Conservation (phyloP, 1,139 yeast species). For the Suhomyces guaymorum region DNA sequence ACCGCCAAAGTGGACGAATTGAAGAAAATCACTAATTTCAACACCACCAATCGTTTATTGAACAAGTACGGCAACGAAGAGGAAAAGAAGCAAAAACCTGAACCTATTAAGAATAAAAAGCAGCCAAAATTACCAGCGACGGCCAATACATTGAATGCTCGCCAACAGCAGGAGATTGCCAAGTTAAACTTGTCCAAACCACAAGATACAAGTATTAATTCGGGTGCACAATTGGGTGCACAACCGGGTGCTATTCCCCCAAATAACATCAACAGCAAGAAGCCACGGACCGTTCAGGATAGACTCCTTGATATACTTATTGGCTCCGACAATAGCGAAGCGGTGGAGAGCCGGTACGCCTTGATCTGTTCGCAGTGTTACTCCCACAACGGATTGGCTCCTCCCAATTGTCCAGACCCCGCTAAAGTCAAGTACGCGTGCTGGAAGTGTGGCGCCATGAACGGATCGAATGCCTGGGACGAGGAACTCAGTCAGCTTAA, state of each 20-base stretch:
- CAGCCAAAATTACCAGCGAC: slow-evolving; percentile 1
- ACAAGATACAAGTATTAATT: too few relatives aligned
- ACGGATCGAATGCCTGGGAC: slow-evolving; percentile 36
- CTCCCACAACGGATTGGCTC: slow-evolving; percentile 80
- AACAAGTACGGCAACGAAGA: slow-evolving; percentile 58
- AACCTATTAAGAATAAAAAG: not conserved
- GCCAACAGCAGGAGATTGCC: slow-evolving; percentile 9
- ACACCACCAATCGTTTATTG: slow-evolving; percentile 71
- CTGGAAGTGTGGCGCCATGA: slow-evolving; percentile 67
- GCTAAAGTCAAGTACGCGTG: slow-evolving; percentile 61
- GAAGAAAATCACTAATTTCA: slow-evolving; percentile 76
- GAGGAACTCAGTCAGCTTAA: slow-evolving; percentile 1
- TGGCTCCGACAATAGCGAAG: slow-evolving; percentile 70
- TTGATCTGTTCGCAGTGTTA: slow-evolving; percentile 67
- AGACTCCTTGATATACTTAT: slow-evolving; percentile 54
- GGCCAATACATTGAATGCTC: slow-evolving; percentile 1
- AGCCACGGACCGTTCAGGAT: slow-evolving; percentile 38
- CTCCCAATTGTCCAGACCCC: slow-evolving; percentile 63
- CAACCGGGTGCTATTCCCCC: too few relatives aligned
- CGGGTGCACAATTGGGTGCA: too few relatives aligned
- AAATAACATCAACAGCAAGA: not conserved
- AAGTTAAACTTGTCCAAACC: slow-evolving; percentile 7
- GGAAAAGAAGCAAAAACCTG: slow-evolving; percentile 20
- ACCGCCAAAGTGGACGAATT: slow-evolving; percentile 67
- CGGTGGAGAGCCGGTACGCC: slow-evolving; percentile 67